phyloP scores from a whole-genome alignment of 2,329 filamentous ascomycete genomes.

The Magnaporthales sp. region DNA sequence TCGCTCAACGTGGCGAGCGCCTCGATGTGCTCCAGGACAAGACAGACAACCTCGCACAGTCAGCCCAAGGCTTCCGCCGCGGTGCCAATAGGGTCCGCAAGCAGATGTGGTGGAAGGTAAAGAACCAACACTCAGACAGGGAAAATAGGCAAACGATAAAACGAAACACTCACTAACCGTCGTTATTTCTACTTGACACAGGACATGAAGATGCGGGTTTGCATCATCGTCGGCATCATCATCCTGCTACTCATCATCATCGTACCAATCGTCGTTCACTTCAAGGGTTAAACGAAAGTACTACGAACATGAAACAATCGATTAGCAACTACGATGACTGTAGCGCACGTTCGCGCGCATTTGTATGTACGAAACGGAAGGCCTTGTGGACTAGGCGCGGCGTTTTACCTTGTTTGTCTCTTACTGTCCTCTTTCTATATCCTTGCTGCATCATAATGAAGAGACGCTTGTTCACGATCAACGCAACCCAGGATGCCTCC shows the following conservation, averaged over 20 bases:
- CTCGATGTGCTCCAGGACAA: constrained; percentile 87
- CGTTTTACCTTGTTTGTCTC: neutral
- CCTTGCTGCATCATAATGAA: neutral
- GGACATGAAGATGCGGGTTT: constrained; percentile 99
- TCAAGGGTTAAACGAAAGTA: neutral
- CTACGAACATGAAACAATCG: neutral
- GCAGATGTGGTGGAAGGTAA: constrained; percentile 97
- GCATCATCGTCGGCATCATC: constrained; percentile 83
- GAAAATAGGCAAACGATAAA: neutral
- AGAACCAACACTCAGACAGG: neutral
- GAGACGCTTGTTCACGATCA: neutral
- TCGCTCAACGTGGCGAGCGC: constrained; percentile 83
- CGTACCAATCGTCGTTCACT: constrained; percentile 45
- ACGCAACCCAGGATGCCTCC: neutral
- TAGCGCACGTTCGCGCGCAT: neutral
- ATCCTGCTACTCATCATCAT: constrained; percentile 91
- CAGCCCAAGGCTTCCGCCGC: constrained; percentile 89
- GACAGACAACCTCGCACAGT: constrained; percentile 87
- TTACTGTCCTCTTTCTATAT: neutral
- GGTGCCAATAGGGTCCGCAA: constrained; percentile 94
- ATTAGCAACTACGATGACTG: neutral
- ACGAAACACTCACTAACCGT: neutral
- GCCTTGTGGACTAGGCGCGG: neutral
- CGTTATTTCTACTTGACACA: constrained; percentile 4
- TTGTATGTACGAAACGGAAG: constrained; percentile 6